Evolutionary conservation across 306 rosid species (phyloP).

Genomic region (Sicyos edulis): DNA sequence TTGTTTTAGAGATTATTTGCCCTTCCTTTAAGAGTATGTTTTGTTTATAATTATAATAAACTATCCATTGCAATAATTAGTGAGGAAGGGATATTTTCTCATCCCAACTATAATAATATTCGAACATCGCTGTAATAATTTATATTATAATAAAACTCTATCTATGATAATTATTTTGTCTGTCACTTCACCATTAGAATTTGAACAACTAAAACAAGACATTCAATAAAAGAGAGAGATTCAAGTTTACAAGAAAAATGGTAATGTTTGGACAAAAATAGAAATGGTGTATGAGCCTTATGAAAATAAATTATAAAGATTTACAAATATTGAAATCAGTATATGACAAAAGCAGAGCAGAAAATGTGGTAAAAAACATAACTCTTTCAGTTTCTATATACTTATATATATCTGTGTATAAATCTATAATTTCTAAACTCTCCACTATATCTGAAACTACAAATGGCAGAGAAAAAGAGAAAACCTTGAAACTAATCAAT

Average conservation of each 20-base stretch:
- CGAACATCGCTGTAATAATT: no score
- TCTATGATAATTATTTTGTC: no score
- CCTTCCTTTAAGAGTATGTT: no score
- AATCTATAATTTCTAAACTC: constrained; percentile 17
- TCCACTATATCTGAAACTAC: constrained; percentile 9
- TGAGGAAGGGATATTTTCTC: no score
- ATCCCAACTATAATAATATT: no score
- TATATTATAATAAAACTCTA: no score
- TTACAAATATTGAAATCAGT: constrained; percentile 4
- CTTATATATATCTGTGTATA: constrained; percentile 13
- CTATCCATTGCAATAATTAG: no score
- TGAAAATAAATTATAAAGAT: constrained; percentile 9
- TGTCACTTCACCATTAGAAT: no score
- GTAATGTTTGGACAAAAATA: not conserved
- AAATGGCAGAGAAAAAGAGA: constrained; percentile 1
- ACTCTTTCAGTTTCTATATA: constrained; percentile 16
- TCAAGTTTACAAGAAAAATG: not conserved
- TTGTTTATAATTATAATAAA: no score
- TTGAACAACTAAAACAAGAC: no score
- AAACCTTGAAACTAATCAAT: not conserved
- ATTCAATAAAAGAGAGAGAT: not conserved
- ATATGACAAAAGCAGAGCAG: not conserved
- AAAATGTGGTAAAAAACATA: constrained; percentile 2
- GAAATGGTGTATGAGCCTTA: not conserved
- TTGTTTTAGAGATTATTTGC: no score